Evolutionary conservation across 495 filamentous ascomycete genomes (phyloP), one percentile per base, ranked within the genome.

Genomic region (Aspergillus leporis): DNA sequence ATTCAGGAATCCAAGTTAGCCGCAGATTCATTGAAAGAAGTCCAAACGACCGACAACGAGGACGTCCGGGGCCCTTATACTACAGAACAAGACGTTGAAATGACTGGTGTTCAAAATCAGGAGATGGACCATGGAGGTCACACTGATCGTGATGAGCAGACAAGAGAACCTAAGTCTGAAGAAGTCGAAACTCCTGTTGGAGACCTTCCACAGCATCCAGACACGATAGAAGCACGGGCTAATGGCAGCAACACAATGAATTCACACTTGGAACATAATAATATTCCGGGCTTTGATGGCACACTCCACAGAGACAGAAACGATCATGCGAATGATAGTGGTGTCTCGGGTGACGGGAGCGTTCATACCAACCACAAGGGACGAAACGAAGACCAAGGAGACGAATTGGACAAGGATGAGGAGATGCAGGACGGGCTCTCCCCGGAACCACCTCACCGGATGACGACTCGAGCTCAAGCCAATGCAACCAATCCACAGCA

Each of bases 401-500:
- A 70, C 13, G 66, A 70, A 6, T 62, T 51, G 31, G 69, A 73
- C 38, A 55, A 62, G 45, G 73, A 76, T 34, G 68, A 62, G 30
- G 74, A 78, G 60, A 76, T 77, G 72, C 64, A 68, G 28, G 73
- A 76, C 45, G 73, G 68, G 0, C 68, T 68, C 14, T 73, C 74
- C 3, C 68, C 71, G 3, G 70, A 76, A 61, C 78, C 73, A 18
- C 82, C 82, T 8, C 85, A 83, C 59, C 85, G 87, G 30, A 91
- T 89, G 84, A 88, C 84, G 19, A 88, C 91, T 10, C 80, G 87
- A 54, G 84, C 83, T 3, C 84, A 83, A 70, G 83, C 82, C 54
- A 86, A 83, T 72, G 83, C 83, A 48, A 67, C 64, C 41, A 74
- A 75, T 25, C 62, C 73, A 13, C 61, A 67, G 7, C 68, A 65